Conservation (phyloP, 106 monocot species). For the Dendrobium huoshanense region DNA sequence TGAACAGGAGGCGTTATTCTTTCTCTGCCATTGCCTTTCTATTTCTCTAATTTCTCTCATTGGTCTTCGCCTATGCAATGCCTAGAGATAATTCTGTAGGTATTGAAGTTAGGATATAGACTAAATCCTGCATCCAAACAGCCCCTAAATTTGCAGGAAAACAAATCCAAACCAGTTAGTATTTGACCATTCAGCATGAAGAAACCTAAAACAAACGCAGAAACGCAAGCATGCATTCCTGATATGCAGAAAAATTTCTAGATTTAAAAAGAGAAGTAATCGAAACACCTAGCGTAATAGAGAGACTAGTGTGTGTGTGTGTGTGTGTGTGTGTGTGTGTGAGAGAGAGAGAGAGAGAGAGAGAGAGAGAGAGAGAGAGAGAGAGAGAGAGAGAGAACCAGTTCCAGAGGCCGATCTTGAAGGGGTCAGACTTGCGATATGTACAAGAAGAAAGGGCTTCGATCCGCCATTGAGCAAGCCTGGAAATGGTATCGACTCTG, state of each 20-base stretch:
- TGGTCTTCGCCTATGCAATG: no score
- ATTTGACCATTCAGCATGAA: no score
- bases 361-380: not conserved
- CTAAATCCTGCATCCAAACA: no score
- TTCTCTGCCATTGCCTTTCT: no score
- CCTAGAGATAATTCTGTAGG: no score
- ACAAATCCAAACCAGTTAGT: no score
- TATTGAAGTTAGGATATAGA: no score
- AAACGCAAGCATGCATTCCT: no score
- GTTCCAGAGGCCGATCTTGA: conserved; percentile 87
- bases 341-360: not conserved
- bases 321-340: not conserved
- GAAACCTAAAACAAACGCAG: no score
- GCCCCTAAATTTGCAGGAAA: no score
- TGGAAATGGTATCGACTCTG: conserved; percentile 65
- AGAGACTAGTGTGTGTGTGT: not conserved
- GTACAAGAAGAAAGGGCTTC: conserved; percentile 51
- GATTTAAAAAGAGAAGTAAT: not conserved
- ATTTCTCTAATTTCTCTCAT: no score
- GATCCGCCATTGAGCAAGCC: conserved; percentile 83
- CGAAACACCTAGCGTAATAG: not conserved
- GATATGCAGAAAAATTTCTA: not conserved
- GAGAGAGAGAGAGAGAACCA: conserved; percentile 28
- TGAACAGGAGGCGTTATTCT: no score
- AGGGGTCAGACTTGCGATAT: conserved; percentile 79